Evolutionary conservation across 805 yeast genomes (phyloP), one percentile per base, ranked within the genome.

Genomic region (Dipodascus geniculatus): DNA sequence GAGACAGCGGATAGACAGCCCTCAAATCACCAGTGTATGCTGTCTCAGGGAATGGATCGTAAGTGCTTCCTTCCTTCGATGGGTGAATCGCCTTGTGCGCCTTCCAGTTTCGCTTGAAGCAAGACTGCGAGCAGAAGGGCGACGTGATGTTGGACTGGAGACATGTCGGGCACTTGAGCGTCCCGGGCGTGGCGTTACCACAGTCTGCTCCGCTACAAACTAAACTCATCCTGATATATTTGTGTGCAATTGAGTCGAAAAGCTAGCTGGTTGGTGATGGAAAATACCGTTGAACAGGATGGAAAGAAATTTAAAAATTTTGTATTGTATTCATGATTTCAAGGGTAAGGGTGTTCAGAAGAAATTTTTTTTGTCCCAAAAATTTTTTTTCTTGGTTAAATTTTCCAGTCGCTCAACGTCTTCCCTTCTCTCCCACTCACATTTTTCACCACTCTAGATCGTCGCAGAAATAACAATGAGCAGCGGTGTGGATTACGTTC

Each of bases 141-240:
- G 79, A 72, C 44, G 75, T 72, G 51, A 79, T 61, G 16, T 81
- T 87, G 56, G 75, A 76, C 65, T 93, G 90, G 57, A 93, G 70
- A 69, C 99, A 93, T 16, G 90, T 74, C 0, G 99, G 99, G 68
- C 99, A 93, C 66, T 89, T 89, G 59, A 93, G 73, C 47, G 75
- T 69, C 20, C 95, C 84, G 2, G 73, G 73, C 14, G 96, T 89
- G 38, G 75, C 77, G 62, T 88, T 89, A 20, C 93, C 93, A 73
- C 99, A 93, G 61, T 80, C 86, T 20, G 86, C 79, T 22, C 96
- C 85, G 9, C 86, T 73, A 69, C 97, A 91, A 51, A 57, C 22
- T 17, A 23, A 8, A 17, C 42, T 33, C 53, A 23, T 24, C 6
- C 11, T 28, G 6, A 28, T n/a, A n/a, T n/a, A n/a, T n/a, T n/a